Percentiles rank a stretch among this genome's conserved stretches.
These are phyloP conservation scores for Asclepias syriaca DNA, from an alignment of 257 asterid genomes.

Conservation along the genomic window DNA sequence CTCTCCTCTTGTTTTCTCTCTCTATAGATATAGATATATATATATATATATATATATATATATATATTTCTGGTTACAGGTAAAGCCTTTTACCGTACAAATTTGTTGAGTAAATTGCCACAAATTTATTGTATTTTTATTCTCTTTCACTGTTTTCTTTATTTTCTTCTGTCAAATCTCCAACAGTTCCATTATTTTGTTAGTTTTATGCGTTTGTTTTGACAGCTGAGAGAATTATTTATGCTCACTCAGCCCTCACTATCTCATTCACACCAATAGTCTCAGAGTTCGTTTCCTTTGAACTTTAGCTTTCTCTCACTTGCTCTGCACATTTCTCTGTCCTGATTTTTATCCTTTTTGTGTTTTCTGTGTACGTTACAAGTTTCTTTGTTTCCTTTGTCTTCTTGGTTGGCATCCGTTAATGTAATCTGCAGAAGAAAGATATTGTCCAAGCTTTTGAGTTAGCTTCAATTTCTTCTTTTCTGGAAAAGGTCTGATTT, in stretches of 20 bases:
- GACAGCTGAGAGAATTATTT: slow-evolving; percentile 20
- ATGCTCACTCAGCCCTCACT: slow-evolving; percentile 21
- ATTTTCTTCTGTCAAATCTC: not conserved
- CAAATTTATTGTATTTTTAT: not conserved
- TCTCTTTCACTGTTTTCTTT: slow-evolving; percentile 3
- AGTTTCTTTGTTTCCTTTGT: not conserved
- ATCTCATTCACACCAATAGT: slow-evolving; percentile 21
- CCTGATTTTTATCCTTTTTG: not conserved
- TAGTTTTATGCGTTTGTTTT: slow-evolving; percentile 7
- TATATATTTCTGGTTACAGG: not conserved
- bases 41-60: not conserved
- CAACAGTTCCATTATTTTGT: slow-evolving; percentile 8
- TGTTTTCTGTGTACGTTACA: not conserved
- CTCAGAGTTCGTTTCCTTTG: slow-evolving; percentile 11
- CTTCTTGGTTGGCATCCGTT: slow-evolving; percentile 1
- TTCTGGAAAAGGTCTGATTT: slow-evolving; percentile 6
- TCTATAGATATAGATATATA: not conserved
- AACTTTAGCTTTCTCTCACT: slow-evolving; percentile 10
- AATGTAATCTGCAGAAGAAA: not conserved
- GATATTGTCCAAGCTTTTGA: not conserved
- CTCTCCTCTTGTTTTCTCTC: not conserved
- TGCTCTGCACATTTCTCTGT: not conserved
- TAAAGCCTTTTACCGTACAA: slow-evolving; percentile 12
- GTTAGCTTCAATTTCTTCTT: slow-evolving; percentile 7
- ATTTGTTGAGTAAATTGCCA: slow-evolving; percentile 9